Evolutionary conservation across 257 asterid species (phyloP), one percentile per base, ranked within the genome.

Genomic region (Penstemon barbatus): DNA sequence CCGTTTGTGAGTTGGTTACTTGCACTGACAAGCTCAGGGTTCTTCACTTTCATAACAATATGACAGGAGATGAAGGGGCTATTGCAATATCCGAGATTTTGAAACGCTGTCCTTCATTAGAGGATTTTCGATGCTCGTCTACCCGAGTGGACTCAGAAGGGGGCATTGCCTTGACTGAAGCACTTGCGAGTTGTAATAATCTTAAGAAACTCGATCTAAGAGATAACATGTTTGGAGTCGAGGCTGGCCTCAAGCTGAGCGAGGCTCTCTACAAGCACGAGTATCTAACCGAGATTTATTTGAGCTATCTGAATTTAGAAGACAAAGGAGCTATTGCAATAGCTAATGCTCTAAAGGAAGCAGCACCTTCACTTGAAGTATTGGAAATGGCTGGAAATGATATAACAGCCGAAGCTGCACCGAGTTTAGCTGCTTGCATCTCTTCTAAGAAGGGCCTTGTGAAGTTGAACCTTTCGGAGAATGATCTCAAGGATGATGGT

Each of bases 41-140:
- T 70, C 97, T 93, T 64, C 97, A 88, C 0, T 93, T 93, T 75
- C 99, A 93, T 53, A 93, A 93, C 71, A 93, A 93, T 70, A 93
- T 93, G 99, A 90, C 99, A 0, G 99, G 99, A 48, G 99, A 93
- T 70, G 94, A 89, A 74, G 99, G 99, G 33, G 97, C 96, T 49
- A 57, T 78, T 25, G 88, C 96, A 9, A 88, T 93, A 65, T 76
- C 97, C 0, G 80, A 84, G 80, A 84, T 93, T 78, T 84, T 93
- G 64, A 83, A 69, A 56, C 88, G 90, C 33, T 89, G 92, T 71
- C 96, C 96, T 57, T 56, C 68, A 7, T 71, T 93, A 74, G 96
- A 88, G 83, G 96, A 84, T 73, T 93, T 90, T 39, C 90, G 97
- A 36, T 93, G 99, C 85, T 93, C 97, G 6, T 90, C 97, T 58